These are phyloP conservation scores for Calonectria pseudoturangicola DNA, from an alignment of 2,329 filamentous ascomycete genomes.

Conservation along the genomic window DNA sequence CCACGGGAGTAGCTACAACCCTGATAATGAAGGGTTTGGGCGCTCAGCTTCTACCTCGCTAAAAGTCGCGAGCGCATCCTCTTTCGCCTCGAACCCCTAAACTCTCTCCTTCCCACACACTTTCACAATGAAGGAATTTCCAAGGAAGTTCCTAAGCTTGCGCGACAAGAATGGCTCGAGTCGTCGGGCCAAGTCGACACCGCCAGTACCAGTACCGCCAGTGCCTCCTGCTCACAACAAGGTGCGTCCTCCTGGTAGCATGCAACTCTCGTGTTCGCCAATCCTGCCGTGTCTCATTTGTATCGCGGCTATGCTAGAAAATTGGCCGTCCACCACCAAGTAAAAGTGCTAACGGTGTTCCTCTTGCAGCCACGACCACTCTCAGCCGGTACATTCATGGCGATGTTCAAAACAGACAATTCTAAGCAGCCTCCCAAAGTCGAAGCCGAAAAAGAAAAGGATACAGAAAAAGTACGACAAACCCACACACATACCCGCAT, in stretches of 20 bases:
- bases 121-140: conserved; percentile 71
- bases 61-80: conserved; percentile 54
- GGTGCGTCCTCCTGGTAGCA: conserved; percentile 61
- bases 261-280: background rate
- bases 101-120: conserved; percentile 23
- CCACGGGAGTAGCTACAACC: conserved; percentile 46
- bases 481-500: conserved; percentile 10
- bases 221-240: conserved; percentile 61
- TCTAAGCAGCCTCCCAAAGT: conserved; percentile 67
- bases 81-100: conserved; percentile 33
- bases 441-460: conserved; percentile 70
- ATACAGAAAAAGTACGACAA: conserved; percentile 62
- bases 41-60: conserved; percentile 57
- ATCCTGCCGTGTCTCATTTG: background rate
- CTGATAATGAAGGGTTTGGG: conserved; percentile 58
- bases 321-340: conserved; percentile 16
- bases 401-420: conserved; percentile 78
- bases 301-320: background rate
- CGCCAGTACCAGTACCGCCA: conserved; percentile 65
- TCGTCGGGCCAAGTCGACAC: conserved; percentile 73
- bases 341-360: conserved; percentile 36
- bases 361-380: conserved; percentile 68
- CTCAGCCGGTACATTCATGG: conserved; percentile 75
- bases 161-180: conserved; percentile 78
- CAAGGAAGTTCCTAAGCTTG: conserved; percentile 81